phyloP scores from a whole-genome alignment of 139 green algal species.

The Chlorella vulgaris region DNA sequence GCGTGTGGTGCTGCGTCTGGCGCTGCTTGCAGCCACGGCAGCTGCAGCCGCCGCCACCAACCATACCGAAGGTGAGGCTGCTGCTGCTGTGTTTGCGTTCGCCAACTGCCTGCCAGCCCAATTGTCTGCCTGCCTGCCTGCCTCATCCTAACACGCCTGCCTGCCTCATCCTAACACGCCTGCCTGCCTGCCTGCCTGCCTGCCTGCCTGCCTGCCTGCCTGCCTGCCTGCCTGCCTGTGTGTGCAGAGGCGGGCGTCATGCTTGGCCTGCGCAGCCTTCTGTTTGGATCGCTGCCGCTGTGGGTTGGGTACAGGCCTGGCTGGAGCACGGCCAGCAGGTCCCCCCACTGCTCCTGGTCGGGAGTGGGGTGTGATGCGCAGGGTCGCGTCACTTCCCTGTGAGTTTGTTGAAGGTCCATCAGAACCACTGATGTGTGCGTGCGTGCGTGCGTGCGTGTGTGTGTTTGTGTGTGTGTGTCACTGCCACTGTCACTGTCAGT shows the following conservation, averaged over 20 bases:
- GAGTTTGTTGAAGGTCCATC: neutral
- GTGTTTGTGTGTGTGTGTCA: neutral
- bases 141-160: neutral
- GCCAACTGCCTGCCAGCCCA: too few relatives aligned
- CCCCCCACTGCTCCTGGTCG: neutral
- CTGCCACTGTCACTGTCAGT: too few relatives aligned
- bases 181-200: neutral
- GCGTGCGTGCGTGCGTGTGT: neutral
- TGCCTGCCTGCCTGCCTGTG: too few relatives aligned
- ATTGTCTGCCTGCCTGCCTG: neutral
- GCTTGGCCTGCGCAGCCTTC: neutral
- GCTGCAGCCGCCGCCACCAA: too few relatives aligned
- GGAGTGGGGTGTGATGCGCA: neutral
- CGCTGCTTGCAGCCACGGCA: too few relatives aligned
- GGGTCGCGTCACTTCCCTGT: neutral
- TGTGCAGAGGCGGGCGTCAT: neutral
- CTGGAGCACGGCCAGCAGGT: neutral
- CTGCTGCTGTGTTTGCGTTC: too few relatives aligned
- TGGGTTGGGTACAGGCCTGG: neutral
- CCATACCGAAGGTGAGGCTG: too few relatives aligned
- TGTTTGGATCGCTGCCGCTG: neutral
- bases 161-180: too few relatives aligned
- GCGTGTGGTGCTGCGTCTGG: too few relatives aligned
- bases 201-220: neutral
- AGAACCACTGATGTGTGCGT: neutral